Evolutionary conservation across 2,329 filamentous ascomycete genomes (phyloP), one percentile per base, ranked within the genome.

Genomic region (Cryphonectria radicalis): DNA sequence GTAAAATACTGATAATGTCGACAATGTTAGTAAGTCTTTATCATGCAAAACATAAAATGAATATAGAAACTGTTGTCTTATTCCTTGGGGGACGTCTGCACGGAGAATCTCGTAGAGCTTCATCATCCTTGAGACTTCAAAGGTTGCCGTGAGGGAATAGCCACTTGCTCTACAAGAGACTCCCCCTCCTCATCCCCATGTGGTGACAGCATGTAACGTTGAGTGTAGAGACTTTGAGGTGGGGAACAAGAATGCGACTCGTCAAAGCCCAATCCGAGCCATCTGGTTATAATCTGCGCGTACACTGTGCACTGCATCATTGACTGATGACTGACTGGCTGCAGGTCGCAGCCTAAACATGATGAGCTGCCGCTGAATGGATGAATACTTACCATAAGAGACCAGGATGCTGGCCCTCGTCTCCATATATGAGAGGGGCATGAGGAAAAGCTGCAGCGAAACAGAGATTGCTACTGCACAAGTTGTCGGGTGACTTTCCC

Each of bases 391-490:
- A 53, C 13, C 28, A 28, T 32, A 14, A 32, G 32, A 57, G 25
- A 3, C 55, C 28, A 59, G 25, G 25, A 59, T 35, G 14, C 55
- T 19, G 11, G 13, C 55, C 46, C 25, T 32, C 55, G 25, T 35
- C 55, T 59, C 55, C 55, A 32, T 35, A 59, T 32, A 59, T 32
- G 55, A 59, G 55, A 32, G 55, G 55, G 55, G 55, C 55, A 19
- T 14, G 55, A 59, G 19, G 55, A 1, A 17, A 6, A 6, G 13
- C 28, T 59, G 28, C 28, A 32, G 55, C 28, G 13, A 35, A 19
- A 32, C 55, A 35, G 55, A 19, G 55, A 13, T 14, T 17, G 17
- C 3, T 7, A 4, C 14, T 8, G 28, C 14, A n/a, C 28, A 4
- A 59, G 25, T 22, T 19, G 25, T 59, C 55, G 55, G 55, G 25